Percentiles rank a stretch among this genome's conserved stretches.
These are phyloP conservation scores for Leptomonas pyrrhocoris DNA, from an alignment of 208 protist species.

Conservation along the genomic window DNA sequence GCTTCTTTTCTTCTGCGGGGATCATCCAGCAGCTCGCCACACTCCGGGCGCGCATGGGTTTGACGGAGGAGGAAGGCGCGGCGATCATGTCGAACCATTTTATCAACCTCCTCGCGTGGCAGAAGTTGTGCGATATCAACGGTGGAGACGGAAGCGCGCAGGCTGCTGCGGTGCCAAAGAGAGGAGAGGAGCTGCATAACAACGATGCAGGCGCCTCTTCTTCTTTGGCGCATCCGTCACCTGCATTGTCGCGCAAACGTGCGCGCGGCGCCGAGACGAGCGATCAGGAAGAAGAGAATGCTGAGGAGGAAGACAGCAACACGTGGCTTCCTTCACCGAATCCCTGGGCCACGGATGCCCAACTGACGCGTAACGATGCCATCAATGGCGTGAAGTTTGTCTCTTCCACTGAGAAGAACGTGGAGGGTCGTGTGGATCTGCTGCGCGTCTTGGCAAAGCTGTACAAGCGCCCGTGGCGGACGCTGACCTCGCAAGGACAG, in stretches of 20 bases:
- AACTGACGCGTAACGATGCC: slow-evolving; percentile 18
- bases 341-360: slow-evolving; percentile 60
- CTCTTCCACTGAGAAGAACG: slow-evolving; percentile 55
- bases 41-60: slow-evolving; percentile 42
- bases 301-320: background rate
- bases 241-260: slow-evolving; percentile 21
- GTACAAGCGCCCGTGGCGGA: slow-evolving; percentile 67
- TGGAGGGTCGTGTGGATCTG: slow-evolving; percentile 68
- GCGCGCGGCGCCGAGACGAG: background rate
- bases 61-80: slow-evolving; percentile 57
- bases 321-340: slow-evolving; percentile 53
- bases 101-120: slow-evolving; percentile 86
- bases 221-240: background rate
- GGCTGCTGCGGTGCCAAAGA: background rate
- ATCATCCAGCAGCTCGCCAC: slow-evolving; percentile 63
- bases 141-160: background rate
- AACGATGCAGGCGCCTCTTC: background rate
- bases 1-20: slow-evolving; percentile 62
- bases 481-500: slow-evolving; percentile 54
- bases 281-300: no score
- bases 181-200: no score
- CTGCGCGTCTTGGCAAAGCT: slow-evolving; percentile 59
- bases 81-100: slow-evolving; percentile 87
- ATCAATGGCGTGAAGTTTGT: slow-evolving; percentile 46
- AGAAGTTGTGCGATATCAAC: slow-evolving; percentile 76